Percentiles rank a stretch among this genome's conserved stretches.
These are phyloP conservation scores for Naganishia cerealis DNA, from an alignment of 1,284 basidiomycete species.

Conservation along the genomic window DNA sequence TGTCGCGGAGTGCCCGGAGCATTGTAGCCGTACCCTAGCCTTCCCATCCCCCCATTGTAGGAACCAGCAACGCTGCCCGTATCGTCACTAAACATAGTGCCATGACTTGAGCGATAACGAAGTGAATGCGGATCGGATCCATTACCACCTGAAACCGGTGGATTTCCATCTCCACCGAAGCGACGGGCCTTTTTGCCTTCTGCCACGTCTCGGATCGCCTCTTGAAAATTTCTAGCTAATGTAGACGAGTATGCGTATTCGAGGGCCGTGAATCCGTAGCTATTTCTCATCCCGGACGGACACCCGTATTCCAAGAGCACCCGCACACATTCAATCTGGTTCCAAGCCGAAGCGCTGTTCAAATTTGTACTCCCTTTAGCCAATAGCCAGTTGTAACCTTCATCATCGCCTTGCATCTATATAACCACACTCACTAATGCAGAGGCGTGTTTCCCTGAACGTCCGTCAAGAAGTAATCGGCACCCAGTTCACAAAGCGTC, in stretches of 20 bases:
- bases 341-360: slow-evolving; percentile 44
- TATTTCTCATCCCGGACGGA: slow-evolving; percentile 66
- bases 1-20: slow-evolving; percentile 2
- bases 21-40: slow-evolving; percentile 6
- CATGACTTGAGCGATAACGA: slow-evolving; percentile 15
- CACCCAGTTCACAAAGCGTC: slow-evolving; percentile 84
- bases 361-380: not conserved
- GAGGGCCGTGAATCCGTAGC: slow-evolving; percentile 82
- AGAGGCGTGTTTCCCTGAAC: slow-evolving; percentile 86
- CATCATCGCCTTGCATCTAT: slow-evolving; percentile 64
- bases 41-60: slow-evolving; percentile 6
- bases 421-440: slow-evolving; percentile 70
- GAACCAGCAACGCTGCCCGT: not conserved
- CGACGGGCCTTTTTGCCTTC: slow-evolving; percentile 12
- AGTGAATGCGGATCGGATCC: not conserved
- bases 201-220: slow-evolving; percentile 25
- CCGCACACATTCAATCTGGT: slow-evolving; percentile 68
- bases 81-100: slow-evolving; percentile 10
- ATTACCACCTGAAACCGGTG: not conserved
- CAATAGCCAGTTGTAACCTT: slow-evolving; percentile 58
- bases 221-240: slow-evolving; percentile 26
- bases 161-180: not conserved
- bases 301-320: slow-evolving; percentile 67
- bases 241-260: slow-evolving; percentile 57
- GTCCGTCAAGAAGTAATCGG: slow-evolving; percentile 83